Evolutionary conservation across 1,284 basidiomycete species (phyloP), one percentile per base, ranked within the genome.

Genomic region (Marasmius sp.): DNA sequence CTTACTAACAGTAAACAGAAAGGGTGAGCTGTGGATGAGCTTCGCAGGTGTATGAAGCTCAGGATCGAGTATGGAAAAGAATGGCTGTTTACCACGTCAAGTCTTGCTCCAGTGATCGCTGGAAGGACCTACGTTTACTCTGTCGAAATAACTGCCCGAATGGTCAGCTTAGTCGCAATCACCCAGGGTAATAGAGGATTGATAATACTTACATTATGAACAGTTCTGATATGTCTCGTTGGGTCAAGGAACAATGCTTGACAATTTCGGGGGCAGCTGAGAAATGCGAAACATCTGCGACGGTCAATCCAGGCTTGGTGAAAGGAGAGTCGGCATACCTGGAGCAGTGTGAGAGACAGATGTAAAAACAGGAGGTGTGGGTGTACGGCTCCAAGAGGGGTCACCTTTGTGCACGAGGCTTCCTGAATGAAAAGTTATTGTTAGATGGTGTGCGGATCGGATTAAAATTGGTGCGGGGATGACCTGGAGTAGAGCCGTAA

Each of bases 1-100:
- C 84, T 79, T 65, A 86, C 85, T 77, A 64, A 83, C 80, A 36
- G 85, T 85, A 70, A 86, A 86, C n/a, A 87, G 74, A 66, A 86
- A 85, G 9, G 82, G 81, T 60, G 76, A 79, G 2, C 74, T 74
- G 74, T 79, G 81, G 55, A 85, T 81, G 16, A 86, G 71, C 38
- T 75, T 75, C 55, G 75, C 72, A 18, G 85, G 81, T 0, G 81
- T 83, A 67, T 88, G 85, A n/a, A 85, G 69, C 16, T 74, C 77
- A 16, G 76, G 77, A 69, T 88, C 85, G 36, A 86, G 74, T 54
- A 86, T 76, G 2, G 83, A 81, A 66, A 86, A 85, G 66, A 79
- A 84, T 6, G 84, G 80, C 85, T 87, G 64, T 6, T 65, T 52
- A 22, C 57, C 57, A 48, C 65, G 43, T 36, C 57, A 61, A 57